These are phyloP conservation scores for Dioszegia aurantiaca DNA, from an alignment of 768 basidiomycete species.

Conservation along the genomic window DNA sequence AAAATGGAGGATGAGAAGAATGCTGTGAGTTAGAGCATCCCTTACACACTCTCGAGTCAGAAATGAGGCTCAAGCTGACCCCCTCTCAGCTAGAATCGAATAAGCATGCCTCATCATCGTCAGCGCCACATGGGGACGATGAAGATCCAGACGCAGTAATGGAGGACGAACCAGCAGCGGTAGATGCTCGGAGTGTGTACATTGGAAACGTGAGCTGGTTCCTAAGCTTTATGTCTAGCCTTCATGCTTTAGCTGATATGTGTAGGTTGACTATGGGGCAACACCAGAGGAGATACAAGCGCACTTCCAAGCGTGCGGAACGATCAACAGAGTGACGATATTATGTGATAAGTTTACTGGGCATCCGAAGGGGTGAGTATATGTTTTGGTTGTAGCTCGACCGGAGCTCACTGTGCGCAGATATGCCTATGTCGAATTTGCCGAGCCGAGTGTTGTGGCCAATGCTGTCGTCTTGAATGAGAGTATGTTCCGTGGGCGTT, in stretches of 20 bases:
- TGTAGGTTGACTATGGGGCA: slow-evolving; percentile 90
- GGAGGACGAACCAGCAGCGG: slow-evolving; percentile 72
- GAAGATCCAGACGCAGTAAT: slow-evolving; percentile 44
- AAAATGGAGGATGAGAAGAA: slow-evolving; percentile 52
- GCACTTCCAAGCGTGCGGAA: slow-evolving; percentile 95
- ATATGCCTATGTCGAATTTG: slow-evolving; percentile 98
- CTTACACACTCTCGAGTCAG: too few species aligned
- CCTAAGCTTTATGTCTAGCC: background rate
- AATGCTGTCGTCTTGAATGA: slow-evolving; percentile 91
- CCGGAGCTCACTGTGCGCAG: slow-evolving; percentile 57
- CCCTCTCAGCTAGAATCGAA: slow-evolving; percentile 23
- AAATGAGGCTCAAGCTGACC: background rate
- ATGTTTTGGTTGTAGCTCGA: background rate
- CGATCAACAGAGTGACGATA: slow-evolving; percentile 97
- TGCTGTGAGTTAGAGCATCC: slow-evolving; percentile 1
- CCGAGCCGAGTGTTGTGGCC: slow-evolving; percentile 85
- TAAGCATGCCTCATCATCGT: slow-evolving; percentile 26
- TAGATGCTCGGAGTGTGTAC: slow-evolving; percentile 85
- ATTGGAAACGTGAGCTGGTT: slow-evolving; percentile 81
- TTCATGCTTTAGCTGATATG: slow-evolving; percentile 3
- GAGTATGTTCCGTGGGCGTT: slow-evolving; percentile 86
- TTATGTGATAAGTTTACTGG: slow-evolving; percentile 99
- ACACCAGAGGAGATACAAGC: slow-evolving; percentile 97
- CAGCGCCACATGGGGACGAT: slow-evolving; percentile 26
- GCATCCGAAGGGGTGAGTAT: slow-evolving; percentile 87